Base-by-base conservation (phyloP, 2,329 filamentous ascomycete species). In the Paraconiothyrium brasiliense region DNA sequence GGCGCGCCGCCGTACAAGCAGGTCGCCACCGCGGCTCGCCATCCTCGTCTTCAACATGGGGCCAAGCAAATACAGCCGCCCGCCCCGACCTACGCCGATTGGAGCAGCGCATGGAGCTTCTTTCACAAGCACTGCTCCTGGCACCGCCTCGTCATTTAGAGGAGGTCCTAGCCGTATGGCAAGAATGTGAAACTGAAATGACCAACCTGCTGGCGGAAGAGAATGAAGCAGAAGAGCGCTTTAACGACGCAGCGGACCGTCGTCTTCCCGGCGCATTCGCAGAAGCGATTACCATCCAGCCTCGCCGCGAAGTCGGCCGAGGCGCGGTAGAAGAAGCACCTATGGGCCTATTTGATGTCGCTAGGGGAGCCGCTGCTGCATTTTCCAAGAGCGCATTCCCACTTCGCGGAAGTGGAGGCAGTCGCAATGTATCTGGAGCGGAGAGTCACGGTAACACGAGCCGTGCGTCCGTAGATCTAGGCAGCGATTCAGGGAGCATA, bases 21-120 rank as follows among this genome's bases (percentile, higher is more conserved):
- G 92, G 92, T 16, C 89, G 91, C 62, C 92, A 93, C 76, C 84
- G 87, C 37, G 71, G 72, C 30, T 76, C 78, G 11, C 75, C 57
- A 41, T 74, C 68, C 39, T 64, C 65, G 1, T 75, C 73, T 2
- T 60, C 50, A 24, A 84, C 88, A 9, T 73, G 73, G 70, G 64
- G 69, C 3, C 67, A 72, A 27, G 59, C 69, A n/a, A 66, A 65
- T 11, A 85, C 68, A 85, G 89, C 76, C 79, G 83, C 30, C 82
- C 75, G 74, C 14, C 88, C 76, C 6, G 74, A 74, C 14, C 75
- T 95, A 56, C 86, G 91, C 34, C 89, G 92, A 67, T 82, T 95
- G 0, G 91, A 94, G 70, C 92, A 94, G 74, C 87, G 92, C 24
- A 92, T 93, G 74, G 92, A 94, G 70, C 90, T 93, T 41, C 82